Conservation (phyloP, 2,329 filamentous ascomycete species). For the Talaromyces islandicus region DNA sequence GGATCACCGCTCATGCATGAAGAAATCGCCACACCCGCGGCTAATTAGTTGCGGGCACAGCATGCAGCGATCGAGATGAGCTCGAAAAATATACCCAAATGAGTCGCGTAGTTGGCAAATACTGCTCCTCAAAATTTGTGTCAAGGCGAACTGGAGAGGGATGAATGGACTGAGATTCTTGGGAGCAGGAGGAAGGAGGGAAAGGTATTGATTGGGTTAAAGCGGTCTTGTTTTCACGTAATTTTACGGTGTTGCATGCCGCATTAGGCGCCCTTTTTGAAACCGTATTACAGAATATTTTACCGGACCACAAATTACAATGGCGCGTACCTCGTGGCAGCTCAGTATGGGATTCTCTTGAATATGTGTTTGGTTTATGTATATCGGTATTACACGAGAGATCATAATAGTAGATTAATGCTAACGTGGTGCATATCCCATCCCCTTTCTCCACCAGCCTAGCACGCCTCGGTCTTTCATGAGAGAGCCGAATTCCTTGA, state of each 20-base stretch:
- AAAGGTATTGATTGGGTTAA: neutral
- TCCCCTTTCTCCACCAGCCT: constrained; percentile 62
- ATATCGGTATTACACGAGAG: neutral
- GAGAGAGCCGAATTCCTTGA: constrained; percentile 57
- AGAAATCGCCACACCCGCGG: neutral
- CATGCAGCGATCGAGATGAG: neutral
- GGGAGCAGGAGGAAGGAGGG: neutral
- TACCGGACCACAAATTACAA: neutral
- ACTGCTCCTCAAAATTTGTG: neutral
- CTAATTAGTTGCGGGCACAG: neutral
- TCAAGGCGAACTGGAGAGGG: neutral
- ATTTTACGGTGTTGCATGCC: neutral
- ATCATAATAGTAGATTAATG: neutral
- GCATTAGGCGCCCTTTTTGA: neutral
- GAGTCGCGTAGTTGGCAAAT: neutral
- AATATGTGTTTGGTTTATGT: neutral
- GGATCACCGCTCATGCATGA: neutral
- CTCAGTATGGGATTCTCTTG: neutral
- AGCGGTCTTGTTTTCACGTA: neutral
- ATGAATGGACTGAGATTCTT: neutral
- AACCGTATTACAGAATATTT: neutral
- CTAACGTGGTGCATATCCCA: constrained; percentile 45
- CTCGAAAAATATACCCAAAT: neutral
- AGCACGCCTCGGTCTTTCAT: constrained; percentile 58
- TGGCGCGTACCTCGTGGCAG: neutral